Percentiles rank a stretch among this genome's conserved stretches.
These are phyloP conservation scores for Tetrahymena thermophila DNA, from an alignment of 73 alveolate genomes.

Conservation along the genomic window DNA sequence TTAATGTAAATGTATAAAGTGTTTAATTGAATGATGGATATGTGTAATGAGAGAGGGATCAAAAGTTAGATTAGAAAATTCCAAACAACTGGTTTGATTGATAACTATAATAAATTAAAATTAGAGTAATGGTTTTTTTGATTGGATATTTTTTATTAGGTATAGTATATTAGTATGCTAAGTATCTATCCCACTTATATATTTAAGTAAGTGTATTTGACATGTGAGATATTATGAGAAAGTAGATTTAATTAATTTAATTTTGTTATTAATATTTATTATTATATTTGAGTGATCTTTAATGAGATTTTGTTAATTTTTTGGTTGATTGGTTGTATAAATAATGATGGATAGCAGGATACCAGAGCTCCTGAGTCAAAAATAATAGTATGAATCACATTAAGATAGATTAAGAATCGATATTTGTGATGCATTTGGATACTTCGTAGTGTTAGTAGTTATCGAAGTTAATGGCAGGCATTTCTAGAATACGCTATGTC, in stretches of 20 bases:
- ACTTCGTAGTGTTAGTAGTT: neutral
- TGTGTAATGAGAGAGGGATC: neutral
- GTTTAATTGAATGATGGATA: no score
- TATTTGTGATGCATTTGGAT: neutral
- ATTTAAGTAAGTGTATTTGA: neutral
- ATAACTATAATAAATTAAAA: no score
- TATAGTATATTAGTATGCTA: neutral
- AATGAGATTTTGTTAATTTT: neutral
- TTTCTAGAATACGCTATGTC: neutral
- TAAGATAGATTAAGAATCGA: neutral
- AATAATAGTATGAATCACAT: neutral
- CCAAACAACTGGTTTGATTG: neutral
- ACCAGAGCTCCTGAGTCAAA: neutral
- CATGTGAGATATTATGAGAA: neutral
- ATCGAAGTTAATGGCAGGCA: neutral
- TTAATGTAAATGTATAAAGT: no score
- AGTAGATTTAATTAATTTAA: neutral
- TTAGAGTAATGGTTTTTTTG: neutral
- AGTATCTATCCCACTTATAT: no score
- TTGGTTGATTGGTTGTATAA: neutral
- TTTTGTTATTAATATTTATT: no score
- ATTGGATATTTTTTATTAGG: neutral
- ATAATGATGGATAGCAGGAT: neutral
- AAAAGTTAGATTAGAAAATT: neutral
- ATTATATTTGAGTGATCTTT: neutral